A percentile compares a stretch with the other conserved stretches of the same genome.
phyloP scores from a whole-genome alignment of 2,329 filamentous ascomycete species.

The Phialophora tarda region DNA sequence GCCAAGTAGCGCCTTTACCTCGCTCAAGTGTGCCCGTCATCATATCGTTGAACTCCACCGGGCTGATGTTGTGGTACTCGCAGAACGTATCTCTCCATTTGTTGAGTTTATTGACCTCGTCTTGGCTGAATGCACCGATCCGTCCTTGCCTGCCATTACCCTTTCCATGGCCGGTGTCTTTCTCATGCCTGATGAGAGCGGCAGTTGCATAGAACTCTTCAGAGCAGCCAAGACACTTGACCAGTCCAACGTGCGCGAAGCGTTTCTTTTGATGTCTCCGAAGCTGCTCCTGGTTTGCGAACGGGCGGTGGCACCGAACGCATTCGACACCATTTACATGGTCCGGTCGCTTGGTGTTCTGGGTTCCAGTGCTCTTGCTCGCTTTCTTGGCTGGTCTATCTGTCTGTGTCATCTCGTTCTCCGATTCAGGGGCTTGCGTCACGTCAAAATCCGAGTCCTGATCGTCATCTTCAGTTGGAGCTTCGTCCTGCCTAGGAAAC shows the following conservation, averaged over 20 bases:
- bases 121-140: slow-evolving; percentile 33
- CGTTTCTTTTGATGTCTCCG: slow-evolving; percentile 25
- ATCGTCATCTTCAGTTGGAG: background rate
- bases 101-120: slow-evolving; percentile 33
- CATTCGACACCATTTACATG: slow-evolving; percentile 19
- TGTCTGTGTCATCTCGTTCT: background rate
- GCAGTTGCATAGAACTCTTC: slow-evolving; percentile 26
- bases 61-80: slow-evolving; percentile 32
- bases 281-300: slow-evolving; percentile 12
- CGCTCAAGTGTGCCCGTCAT: slow-evolving; percentile 37
- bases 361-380: slow-evolving; percentile 4
- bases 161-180: slow-evolving; percentile 28
- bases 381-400: slow-evolving; percentile 1
- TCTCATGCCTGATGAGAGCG: slow-evolving; percentile 31
- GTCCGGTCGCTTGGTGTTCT: background rate
- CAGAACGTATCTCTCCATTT: slow-evolving; percentile 38
- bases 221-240: slow-evolving; percentile 23
- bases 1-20: slow-evolving; percentile 16
- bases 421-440: slow-evolving; percentile 1
- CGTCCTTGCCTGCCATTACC: slow-evolving; percentile 23
- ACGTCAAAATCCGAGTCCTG: slow-evolving; percentile 27
- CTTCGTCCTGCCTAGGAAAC: slow-evolving; percentile 11
- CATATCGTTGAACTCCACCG: slow-evolving; percentile 38
- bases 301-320: slow-evolving; percentile 25
- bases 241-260: slow-evolving; percentile 20